Conservation (phyloP, 345 rosid species). For the Hypericum androsaemum region DNA sequence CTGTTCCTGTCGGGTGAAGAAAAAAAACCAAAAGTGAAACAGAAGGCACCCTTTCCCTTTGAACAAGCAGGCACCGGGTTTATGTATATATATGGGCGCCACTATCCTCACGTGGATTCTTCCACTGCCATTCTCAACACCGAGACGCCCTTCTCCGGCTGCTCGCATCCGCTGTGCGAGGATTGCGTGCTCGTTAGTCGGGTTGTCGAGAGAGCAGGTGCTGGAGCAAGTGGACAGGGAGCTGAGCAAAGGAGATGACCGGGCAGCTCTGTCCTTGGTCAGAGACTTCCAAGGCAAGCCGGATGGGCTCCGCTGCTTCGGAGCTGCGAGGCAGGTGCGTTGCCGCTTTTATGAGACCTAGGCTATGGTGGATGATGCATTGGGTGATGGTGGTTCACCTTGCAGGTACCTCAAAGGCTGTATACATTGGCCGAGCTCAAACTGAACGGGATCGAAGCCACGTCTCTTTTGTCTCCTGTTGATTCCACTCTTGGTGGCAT, state of each 20-base stretch:
- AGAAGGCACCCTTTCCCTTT: too few relatives aligned
- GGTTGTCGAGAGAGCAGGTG: constrained; percentile 31
- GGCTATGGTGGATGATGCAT: too few relatives aligned
- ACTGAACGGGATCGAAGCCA: constrained; percentile 65
- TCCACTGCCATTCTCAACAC: too few relatives aligned
- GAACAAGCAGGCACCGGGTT: too few relatives aligned
- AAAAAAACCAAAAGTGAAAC: too few relatives aligned
- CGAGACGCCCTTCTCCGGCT: too few relatives aligned
- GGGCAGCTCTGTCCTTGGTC: constrained; percentile 59
- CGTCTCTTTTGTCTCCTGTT: constrained; percentile 65
- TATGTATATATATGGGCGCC: too few relatives aligned
- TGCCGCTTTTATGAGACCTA: not conserved
- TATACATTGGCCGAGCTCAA: constrained; percentile 77
- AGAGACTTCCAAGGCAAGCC: constrained; percentile 69
- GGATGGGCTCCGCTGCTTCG: constrained; percentile 69
- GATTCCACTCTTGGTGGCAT: constrained; percentile 74
- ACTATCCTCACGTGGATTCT: too few relatives aligned
- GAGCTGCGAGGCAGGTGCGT: constrained; percentile 64
- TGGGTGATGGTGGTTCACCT: too few relatives aligned
- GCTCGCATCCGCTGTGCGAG: constrained; percentile 9
- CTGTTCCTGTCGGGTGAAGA: too few relatives aligned
- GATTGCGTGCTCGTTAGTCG: constrained; percentile 34
- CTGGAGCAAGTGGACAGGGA: constrained; percentile 57
- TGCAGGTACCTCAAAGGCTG: constrained; percentile 75
- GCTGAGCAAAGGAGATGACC: constrained; percentile 68